Evolutionary conservation across 176 grass and related monocot genomes (phyloP), one percentile per base, ranked within the genome.

Genomic region (Eragrostis nindensis): DNA sequence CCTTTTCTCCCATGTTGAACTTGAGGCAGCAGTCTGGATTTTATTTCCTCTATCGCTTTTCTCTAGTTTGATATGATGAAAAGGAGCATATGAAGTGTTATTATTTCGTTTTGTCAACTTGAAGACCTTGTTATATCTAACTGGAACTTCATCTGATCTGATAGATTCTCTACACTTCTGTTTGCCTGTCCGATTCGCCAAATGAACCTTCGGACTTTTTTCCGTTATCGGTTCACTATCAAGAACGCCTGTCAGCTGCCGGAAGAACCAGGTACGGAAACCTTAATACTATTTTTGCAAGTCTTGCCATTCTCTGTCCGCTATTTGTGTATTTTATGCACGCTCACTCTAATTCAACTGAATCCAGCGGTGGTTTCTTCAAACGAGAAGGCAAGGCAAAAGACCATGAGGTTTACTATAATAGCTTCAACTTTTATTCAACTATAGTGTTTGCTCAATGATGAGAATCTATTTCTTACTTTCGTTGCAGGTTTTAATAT

Each of bases 371-470:
- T 76, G 95, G 95, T 73, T 98, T 89, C 76, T 98, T 98, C 82
- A 98, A 98, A 86, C 92, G 95, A 50, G 95, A 98, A 94, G 95
- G 95, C 76, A 93, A 91, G 83, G 50, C 95, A 75, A 98, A 98
- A 93, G 95, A 98, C 27, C 95, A 95, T 81, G 95, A 98, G 92
- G 95, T 98, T 77, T 61, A 73, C 36, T 79, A 90, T 73, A 65
- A 72, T 16, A 85, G 40, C 87, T 70, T 76, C 1, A 60, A 19
- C 67, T 85, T 73, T 70, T 77, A 50, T 63, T 72, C 36, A 46
- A 3, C 59, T 67, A 44, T 52, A 74, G 38, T 59, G 36, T 83
- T 46, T 88, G 14, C 79, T 25, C 19, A 66, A 15, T 78, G 10
- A 56, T 84, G 73, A 73, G 2, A 83, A 54, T 68, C 68, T 83